These are phyloP conservation scores for Leccinum olivaceopallidum DNA, from an alignment of 768 basidiomycete species.

Conservation along the genomic window DNA sequence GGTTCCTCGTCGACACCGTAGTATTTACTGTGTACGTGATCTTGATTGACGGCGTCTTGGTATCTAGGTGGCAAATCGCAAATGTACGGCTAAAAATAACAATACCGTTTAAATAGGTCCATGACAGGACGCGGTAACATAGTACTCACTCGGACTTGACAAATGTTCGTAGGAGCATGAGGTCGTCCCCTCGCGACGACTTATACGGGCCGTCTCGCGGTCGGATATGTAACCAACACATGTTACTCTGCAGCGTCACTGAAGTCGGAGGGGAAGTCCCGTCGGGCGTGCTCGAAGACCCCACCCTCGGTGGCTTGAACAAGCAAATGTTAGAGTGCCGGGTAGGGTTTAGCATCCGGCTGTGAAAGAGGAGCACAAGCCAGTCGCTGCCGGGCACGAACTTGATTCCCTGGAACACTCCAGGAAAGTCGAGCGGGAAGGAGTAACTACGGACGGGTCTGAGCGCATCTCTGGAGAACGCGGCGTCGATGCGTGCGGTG, in stretches of 20 bases:
- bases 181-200: constrained; percentile 32
- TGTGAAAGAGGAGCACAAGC: constrained; percentile 34
- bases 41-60: constrained; percentile 26
- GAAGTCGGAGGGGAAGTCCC: constrained; percentile 6
- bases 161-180: constrained; percentile 29
- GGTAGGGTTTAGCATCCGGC: constrained; percentile 29
- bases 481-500: constrained; percentile 23
- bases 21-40: constrained; percentile 29
- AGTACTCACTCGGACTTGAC: constrained; percentile 26
- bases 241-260: constrained; percentile 31
- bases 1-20: constrained; percentile 24
- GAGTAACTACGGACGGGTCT: constrained; percentile 24
- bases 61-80: constrained; percentile 30
- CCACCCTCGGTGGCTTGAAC: constrained; percentile 20
- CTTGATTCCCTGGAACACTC: constrained; percentile 32
- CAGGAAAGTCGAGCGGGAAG: constrained; percentile 32
- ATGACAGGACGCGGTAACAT: not conserved
- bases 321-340: constrained; percentile 33
- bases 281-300: not conserved
- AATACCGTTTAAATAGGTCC: not conserved
- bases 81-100: constrained; percentile 20
- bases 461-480: constrained; percentile 17
- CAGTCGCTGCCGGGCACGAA: constrained; percentile 32
- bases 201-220: constrained; percentile 30
- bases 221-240: constrained; percentile 29